phyloP scores from a whole-genome alignment of 257 asterid species.

The Salvia miltiorrhiza region DNA sequence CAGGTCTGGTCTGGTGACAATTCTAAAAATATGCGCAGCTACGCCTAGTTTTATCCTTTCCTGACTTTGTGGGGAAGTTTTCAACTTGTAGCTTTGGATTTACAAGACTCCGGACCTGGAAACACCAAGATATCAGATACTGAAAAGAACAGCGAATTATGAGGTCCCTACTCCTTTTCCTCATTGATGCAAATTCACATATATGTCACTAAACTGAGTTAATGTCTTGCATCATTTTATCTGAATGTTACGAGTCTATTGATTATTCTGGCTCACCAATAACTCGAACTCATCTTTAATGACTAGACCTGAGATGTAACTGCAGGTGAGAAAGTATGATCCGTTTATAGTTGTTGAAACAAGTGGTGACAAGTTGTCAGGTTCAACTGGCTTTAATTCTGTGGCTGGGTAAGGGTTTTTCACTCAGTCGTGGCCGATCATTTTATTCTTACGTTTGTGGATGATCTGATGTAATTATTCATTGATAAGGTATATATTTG shows the following conservation, averaged over 20 bases:
- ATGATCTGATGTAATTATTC: neutral
- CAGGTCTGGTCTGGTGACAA: no score
- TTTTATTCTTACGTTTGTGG: neutral
- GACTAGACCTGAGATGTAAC: neutral
- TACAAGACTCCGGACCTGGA: conserved; percentile 86
- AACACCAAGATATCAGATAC: conserved; percentile 70
- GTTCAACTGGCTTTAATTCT: conserved; percentile 72
- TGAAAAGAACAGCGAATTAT: conserved; percentile 65
- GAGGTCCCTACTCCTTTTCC: conserved; percentile 46
- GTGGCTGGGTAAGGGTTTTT: conserved; percentile 71
- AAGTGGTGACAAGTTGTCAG: conserved; percentile 61
- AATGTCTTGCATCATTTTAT: neutral
- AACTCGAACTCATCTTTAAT: neutral
- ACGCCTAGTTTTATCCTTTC: neutral
- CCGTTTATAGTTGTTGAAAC: conserved; percentile 77
- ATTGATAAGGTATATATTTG: conserved; percentile 69
- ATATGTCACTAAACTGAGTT: no score
- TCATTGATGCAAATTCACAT: neutral
- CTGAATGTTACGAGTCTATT: neutral
- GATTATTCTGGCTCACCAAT: neutral
- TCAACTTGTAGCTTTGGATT: conserved; percentile 50
- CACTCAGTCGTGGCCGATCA: neutral
- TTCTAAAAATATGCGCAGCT: no score
- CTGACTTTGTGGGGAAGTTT: neutral
- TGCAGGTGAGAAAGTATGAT: conserved; percentile 70